phyloP scores from a whole-genome alignment of 345 rosid species.

The Kernera saxatilis region DNA sequence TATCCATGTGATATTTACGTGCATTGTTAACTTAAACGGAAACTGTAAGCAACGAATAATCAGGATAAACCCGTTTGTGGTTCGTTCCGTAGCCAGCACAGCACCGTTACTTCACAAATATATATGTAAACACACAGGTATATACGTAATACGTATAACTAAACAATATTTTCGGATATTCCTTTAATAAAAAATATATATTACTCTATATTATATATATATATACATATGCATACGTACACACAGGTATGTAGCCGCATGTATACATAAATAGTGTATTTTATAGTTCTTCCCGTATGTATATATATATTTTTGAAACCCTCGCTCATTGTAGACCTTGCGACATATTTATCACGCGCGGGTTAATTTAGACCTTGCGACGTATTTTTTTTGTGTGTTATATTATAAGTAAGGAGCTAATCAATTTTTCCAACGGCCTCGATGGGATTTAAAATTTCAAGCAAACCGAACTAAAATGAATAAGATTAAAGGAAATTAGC shows the following conservation, averaged over 20 bases:
- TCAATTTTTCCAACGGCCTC: no score
- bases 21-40: neutral
- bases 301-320: neutral
- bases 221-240: neutral
- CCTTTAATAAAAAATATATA: neutral
- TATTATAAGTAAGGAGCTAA: no score
- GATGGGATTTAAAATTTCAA: no score
- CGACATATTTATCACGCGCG: neutral
- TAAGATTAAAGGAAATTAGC: no score
- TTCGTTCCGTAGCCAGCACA: neutral
- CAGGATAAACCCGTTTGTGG: neutral
- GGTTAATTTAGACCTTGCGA: neutral
- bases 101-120: neutral
- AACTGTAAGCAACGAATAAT: conserved; percentile 7
- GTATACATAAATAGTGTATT: no score
- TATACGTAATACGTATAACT: neutral
- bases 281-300: no score
- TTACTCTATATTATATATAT: neutral
- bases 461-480: no score
- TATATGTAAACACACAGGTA: neutral
- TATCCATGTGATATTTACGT: conserved; percentile 1
- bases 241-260: neutral
- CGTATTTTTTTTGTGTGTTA: no score
- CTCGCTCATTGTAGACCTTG: neutral
- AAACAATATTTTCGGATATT: neutral